A percentile compares a stretch with the other conserved stretches of the same genome.
phyloP scores from a whole-genome alignment of 805 yeast species.

The Lipomyces yamanashiensis region DNA sequence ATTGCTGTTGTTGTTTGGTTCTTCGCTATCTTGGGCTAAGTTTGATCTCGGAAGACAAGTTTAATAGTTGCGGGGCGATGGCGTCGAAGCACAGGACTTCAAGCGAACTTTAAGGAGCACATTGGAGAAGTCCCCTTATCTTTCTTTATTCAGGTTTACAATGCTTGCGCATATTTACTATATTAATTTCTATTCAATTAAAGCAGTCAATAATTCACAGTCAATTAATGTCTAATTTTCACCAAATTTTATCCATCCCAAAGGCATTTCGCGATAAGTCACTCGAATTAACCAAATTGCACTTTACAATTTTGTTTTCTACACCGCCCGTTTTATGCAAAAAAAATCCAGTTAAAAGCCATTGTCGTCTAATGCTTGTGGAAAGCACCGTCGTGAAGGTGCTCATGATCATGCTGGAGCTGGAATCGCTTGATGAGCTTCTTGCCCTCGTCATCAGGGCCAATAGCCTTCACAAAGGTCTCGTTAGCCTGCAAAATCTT shows the following conservation, averaged over 20 bases:
- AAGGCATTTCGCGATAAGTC: not conserved
- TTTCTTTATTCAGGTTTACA: not conserved
- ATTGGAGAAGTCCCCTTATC: not conserved
- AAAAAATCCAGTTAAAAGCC: not conserved
- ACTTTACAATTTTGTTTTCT: not conserved
- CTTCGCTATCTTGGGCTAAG: not conserved
- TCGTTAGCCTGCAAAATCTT: conserved; percentile 36
- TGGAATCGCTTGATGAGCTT: conserved; percentile 20
- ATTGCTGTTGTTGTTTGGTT: not conserved
- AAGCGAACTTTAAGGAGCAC: not conserved
- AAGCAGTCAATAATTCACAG: not conserved
- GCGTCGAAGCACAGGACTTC: not conserved
- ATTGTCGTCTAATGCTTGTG: conserved; percentile 18
- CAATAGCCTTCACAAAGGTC: conserved; percentile 29
- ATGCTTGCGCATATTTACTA: too few relatives aligned
- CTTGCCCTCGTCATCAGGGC: conserved; percentile 21
- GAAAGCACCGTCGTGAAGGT: conserved; percentile 19
- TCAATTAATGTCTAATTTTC: too few relatives aligned
- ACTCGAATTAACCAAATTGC: not conserved
- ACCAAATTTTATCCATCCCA: not conserved
- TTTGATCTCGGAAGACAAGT: too few relatives aligned
- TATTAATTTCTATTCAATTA: too few relatives aligned
- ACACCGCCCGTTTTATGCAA: not conserved
- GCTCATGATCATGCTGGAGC: conserved; percentile 33
- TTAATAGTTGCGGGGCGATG: not conserved